Evolutionary conservation across 1,284 basidiomycete species (phyloP).

Genomic region (Papiliotrema laurentii): DNA sequence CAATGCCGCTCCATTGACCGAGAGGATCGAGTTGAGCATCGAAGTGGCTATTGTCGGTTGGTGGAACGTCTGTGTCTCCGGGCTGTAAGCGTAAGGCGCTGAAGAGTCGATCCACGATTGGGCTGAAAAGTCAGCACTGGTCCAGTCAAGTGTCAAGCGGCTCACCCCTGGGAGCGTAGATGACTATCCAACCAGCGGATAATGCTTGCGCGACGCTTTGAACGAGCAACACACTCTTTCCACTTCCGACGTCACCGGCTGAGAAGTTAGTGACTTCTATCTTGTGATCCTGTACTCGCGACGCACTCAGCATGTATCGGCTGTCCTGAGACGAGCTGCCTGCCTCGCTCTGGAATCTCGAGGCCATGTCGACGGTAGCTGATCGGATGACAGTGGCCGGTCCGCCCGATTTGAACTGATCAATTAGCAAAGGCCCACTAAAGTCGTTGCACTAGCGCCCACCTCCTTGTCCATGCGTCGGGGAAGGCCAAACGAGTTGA

Average conservation of each 20-base stretch:
- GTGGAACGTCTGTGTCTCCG: constrained; percentile 68
- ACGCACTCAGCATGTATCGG: constrained; percentile 25
- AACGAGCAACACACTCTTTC: constrained; percentile 77
- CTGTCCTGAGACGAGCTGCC: constrained; percentile 13
- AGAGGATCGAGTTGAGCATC: constrained; percentile 40
- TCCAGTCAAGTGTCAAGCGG: not conserved
- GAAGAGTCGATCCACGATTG: constrained; percentile 74
- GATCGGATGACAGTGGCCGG: constrained; percentile 42
- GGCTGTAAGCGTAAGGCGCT: constrained; percentile 68
- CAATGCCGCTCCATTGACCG: constrained; percentile 44
- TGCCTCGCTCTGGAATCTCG: constrained; percentile 25
- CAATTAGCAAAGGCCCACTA: not conserved
- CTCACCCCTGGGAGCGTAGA: constrained; percentile 80
- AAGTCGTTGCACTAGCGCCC: not conserved
- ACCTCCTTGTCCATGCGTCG: constrained; percentile 37
- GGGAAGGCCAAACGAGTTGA: constrained; percentile 40
- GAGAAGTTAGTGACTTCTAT: constrained; percentile 6
- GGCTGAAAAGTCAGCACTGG: constrained; percentile 49
- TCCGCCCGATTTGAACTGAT: constrained; percentile 23
- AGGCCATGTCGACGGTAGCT: constrained; percentile 34
- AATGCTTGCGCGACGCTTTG: constrained; percentile 73
- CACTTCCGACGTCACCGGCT: constrained; percentile 75
- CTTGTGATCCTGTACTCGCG: constrained; percentile 4
- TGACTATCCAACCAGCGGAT: constrained; percentile 70
- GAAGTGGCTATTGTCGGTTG: constrained; percentile 57